These are phyloP conservation scores for Cryptococcus sp. DNA, from an alignment of 1,284 basidiomycete species.

Conservation along the genomic window DNA sequence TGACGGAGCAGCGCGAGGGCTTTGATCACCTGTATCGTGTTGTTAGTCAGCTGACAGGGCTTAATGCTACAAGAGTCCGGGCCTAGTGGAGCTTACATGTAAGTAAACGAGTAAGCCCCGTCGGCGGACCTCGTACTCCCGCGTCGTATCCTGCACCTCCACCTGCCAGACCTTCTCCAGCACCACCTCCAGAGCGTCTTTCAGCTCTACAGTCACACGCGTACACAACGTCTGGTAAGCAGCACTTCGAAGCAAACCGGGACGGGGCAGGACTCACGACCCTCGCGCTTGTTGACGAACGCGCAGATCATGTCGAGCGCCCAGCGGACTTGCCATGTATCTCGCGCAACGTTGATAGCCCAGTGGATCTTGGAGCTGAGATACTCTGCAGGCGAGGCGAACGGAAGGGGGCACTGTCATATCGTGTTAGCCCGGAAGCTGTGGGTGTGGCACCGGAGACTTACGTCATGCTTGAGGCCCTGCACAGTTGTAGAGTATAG, in stretches of 20 bases:
- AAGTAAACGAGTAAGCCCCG: conserved; percentile 27
- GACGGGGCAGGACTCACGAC: conserved; percentile 54
- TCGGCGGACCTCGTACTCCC: conserved; percentile 19
- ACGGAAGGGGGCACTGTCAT: conserved; percentile 13
- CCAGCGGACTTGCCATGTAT: conserved; percentile 59
- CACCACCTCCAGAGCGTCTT: conserved; percentile 52
- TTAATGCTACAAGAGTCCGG: neutral
- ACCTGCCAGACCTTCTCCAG: conserved; percentile 52
- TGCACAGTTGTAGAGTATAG: conserved; percentile 66
- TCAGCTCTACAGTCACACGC: conserved; percentile 53
- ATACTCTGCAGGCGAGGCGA: conserved; percentile 49
- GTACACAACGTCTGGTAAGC: neutral
- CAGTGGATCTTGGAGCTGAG: conserved; percentile 60
- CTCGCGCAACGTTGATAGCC: conserved; percentile 57
- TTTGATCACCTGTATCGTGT: conserved; percentile 62
- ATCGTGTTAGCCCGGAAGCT: neutral
- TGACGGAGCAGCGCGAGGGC: conserved; percentile 74
- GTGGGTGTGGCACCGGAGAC: conserved; percentile 13
- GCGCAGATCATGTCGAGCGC: conserved; percentile 63
- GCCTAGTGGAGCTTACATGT: conserved; percentile 26
- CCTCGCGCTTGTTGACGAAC: conserved; percentile 69
- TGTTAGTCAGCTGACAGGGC: neutral
- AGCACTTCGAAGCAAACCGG: too few relatives aligned
- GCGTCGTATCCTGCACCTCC: conserved; percentile 35
- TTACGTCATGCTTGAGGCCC: conserved; percentile 63